A percentile compares a stretch with the other conserved stretches of the same genome.
Conservation (phyloP, 2,329 filamentous ascomycete genomes). For the Colletotrichum ledebouriae region DNA sequence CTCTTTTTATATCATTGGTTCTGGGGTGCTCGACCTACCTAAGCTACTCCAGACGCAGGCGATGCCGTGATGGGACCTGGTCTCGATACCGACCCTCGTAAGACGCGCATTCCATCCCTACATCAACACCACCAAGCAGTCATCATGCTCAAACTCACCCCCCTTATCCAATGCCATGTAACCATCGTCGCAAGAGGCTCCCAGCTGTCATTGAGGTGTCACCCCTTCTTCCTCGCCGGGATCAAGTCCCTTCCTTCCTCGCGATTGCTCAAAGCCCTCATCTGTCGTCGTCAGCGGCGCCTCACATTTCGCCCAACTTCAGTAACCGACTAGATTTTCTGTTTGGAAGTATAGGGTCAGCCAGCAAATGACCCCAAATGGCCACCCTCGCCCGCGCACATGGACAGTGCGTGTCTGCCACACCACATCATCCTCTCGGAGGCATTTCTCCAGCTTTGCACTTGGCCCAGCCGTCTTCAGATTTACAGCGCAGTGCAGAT, state of each 20-base stretch:
- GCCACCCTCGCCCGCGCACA: constrained; percentile 1
- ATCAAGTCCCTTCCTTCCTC: constrained; percentile 23
- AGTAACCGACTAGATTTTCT: constrained; percentile 6
- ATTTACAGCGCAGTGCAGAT: constrained; percentile 20
- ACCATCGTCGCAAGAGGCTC: constrained; percentile 19
- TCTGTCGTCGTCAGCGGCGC: constrained; percentile 12
- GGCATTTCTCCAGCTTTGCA: constrained; percentile 20
- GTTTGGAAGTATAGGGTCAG: constrained; percentile 13
- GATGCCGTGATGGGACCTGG: constrained; percentile 3
- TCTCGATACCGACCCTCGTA: constrained; percentile 19
- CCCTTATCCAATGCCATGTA: constrained; percentile 25
- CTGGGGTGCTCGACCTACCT: constrained; percentile 6
- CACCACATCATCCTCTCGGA: constrained; percentile 20
- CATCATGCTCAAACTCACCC: background rate
- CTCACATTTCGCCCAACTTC: constrained; percentile 11
- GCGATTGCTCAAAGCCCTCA: constrained; percentile 7
- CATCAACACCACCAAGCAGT: constrained; percentile 5
- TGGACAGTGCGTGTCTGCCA: background rate
- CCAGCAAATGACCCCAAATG: constrained; percentile 6
- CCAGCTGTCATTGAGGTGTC: constrained; percentile 10
- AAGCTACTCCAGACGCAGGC: constrained; percentile 18
- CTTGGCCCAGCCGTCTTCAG: constrained; percentile 9
- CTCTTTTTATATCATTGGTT: constrained; percentile 17
- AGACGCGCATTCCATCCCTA: background rate
- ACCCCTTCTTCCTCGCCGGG: constrained; percentile 23